A percentile compares a stretch with the other conserved stretches of the same genome.
These are phyloP conservation scores for Trichoderma arundinaceum DNA, from an alignment of 2,329 filamentous ascomycete species.

Conservation along the genomic window DNA sequence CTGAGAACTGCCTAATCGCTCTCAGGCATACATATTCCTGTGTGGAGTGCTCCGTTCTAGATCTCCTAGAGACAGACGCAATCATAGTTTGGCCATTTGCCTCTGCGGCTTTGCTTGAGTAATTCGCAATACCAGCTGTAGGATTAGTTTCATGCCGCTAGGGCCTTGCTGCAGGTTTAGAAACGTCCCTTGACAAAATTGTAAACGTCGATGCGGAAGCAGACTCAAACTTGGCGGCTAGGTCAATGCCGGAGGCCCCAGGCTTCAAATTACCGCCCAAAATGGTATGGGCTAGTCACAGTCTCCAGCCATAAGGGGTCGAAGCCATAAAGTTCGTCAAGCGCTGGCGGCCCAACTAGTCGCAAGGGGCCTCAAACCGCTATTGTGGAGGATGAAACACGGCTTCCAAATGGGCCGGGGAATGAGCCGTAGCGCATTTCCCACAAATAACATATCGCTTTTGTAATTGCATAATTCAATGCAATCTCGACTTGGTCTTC, in stretches of 20 bases:
- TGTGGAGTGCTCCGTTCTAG: constrained; percentile 1
- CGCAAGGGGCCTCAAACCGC: constrained; percentile 28
- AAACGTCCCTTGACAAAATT: background rate
- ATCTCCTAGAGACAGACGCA: background rate
- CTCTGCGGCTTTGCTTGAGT: constrained; percentile 2
- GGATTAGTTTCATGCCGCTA: constrained; percentile 14
- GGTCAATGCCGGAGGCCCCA: constrained; percentile 9
- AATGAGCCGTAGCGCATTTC: constrained; percentile 11
- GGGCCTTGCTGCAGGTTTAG: background rate
- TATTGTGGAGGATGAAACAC: constrained; percentile 31
- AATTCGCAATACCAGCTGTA: constrained; percentile 5
- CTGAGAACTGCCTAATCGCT: background rate
- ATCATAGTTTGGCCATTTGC: background rate
- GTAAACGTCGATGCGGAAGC: background rate
- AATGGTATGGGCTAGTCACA: background rate
- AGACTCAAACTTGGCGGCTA: constrained; percentile 8
- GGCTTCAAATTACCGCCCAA: constrained; percentile 2
- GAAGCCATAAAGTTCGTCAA: constrained; percentile 13
- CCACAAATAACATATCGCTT: constrained; percentile 4
- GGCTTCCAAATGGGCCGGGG: constrained; percentile 22
- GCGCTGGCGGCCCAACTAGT: constrained; percentile 17
- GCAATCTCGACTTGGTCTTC: constrained; percentile 6
- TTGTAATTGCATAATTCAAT: constrained; percentile 3
- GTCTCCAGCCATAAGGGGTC: constrained; percentile 17
- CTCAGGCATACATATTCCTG: no score